Base-by-base conservation (phyloP, 2,329 filamentous ascomycete species). In the Cladophialophora carrionii region DNA sequence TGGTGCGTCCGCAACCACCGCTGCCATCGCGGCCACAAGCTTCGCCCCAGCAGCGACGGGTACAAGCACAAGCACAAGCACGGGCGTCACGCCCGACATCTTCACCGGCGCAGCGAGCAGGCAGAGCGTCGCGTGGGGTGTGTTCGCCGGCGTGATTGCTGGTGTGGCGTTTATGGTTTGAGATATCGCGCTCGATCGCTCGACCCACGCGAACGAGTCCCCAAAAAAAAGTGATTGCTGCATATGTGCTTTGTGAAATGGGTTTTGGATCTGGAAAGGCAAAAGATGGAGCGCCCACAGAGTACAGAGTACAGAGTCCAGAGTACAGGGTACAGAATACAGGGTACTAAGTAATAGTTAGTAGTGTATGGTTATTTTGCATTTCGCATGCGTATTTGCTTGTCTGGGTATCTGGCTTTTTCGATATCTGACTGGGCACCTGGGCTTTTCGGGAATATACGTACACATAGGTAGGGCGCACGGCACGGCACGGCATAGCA, bases 41-140 rank as follows among this genome's bases (percentile, higher is more conserved):
- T 61, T 61, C 51, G 49, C 51, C 4, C 58, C 58, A 8, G 51
- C 24, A 14, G 48, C 58, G 22, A 53, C 52, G 22, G 20, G 46
- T 2, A 26, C 60, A 10, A 17, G 55, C 3, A 26, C 60, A 10
- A 17, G 55, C 7, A 34, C 48, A 6, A 43, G 55, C 14, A 51
- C 69, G 8, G 63, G 60, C 5, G 71, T 72, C 2, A 75, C 77
- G 5, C 73, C 75, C 0, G 77, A 75, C 7, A 75, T 63, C 20
- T 79, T 79, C 64, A 75, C 70, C 8, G 74, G 77, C 22, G 73
- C 74, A 3, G 72, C 72, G 43, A 74, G 74, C 9, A 63, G 72
- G 54, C 72, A 72, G 2, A 69, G 62, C 7, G 72, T 72, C 62
- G 76, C 76, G 5, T 67, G 62, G 43, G 46, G 61, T 24, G 17